phyloP scores from a whole-genome alignment of 1,139 yeast genomes.

The Williopsis jadinii region DNA sequence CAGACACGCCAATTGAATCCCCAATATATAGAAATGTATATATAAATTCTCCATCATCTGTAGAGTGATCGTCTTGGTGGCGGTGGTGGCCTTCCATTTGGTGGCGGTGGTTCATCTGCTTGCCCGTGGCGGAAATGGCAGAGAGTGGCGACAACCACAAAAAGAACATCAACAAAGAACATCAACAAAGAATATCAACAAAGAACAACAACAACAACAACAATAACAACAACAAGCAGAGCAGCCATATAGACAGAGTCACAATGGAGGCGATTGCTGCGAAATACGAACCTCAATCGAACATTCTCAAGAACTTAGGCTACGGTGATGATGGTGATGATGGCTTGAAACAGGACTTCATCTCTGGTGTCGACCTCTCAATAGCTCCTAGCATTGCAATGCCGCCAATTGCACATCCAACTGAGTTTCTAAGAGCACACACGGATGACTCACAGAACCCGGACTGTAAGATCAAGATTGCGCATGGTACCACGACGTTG shows the following conservation, averaged over 20 bases:
- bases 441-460: constrained; percentile 92
- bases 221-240: constrained; percentile 1
- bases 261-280: constrained; percentile 14
- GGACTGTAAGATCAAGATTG: constrained; percentile 90
- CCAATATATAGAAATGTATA: neutral
- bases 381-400: constrained; percentile 59
- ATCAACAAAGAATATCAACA: neutral
- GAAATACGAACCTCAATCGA: constrained; percentile 29
- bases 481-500: constrained; percentile 97
- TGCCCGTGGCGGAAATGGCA: neutral
- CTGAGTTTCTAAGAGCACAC: constrained; percentile 95
- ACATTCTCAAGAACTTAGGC: constrained; percentile 17
- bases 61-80: too few relatives aligned
- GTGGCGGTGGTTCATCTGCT: too few relatives aligned
- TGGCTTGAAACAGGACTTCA: constrained; percentile 29
- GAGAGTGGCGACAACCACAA: neutral
- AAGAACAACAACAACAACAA: neutral
- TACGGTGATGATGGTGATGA: constrained; percentile 24
- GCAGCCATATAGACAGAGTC: neutral
- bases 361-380: constrained; percentile 24
- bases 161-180: neutral
- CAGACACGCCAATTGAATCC: constrained; percentile 20
- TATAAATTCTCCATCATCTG: too few relatives aligned
- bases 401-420: constrained; percentile 86
- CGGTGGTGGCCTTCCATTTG: too few relatives aligned